A percentile compares a stretch with the other conserved stretches of the same genome.
These are phyloP conservation scores for Chaetomidium leptoderma DNA, from an alignment of 495 filamentous ascomycete species.

Conservation along the genomic window DNA sequence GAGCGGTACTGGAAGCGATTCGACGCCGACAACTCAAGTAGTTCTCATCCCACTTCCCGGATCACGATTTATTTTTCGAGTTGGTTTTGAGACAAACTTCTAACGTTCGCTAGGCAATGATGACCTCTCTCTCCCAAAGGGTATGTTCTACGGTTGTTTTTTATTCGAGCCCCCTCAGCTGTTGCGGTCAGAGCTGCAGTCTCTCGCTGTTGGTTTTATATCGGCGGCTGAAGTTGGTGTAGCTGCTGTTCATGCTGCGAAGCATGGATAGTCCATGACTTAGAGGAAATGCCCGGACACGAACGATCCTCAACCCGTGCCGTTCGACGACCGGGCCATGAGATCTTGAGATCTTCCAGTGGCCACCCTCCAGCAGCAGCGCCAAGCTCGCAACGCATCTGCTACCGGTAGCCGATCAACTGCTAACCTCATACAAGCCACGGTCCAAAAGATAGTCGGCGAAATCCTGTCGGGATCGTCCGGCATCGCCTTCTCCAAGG, in stretches of 20 bases:
- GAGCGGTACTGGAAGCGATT: constrained; percentile 10
- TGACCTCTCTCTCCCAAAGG: constrained; percentile 92
- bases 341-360: neutral
- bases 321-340: neutral
- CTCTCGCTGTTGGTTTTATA: constrained; percentile 1
- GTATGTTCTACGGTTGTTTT: constrained; percentile 40
- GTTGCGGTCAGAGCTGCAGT: constrained; percentile 1
- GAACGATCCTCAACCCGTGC: neutral
- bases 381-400: neutral
- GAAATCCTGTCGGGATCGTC: constrained; percentile 78
- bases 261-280: neutral
- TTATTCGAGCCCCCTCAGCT: neutral
- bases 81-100: constrained; percentile 13
- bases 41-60: neutral
- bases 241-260: constrained; percentile 3
- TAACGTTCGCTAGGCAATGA: constrained; percentile 61
- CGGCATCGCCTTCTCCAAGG: constrained; percentile 72
- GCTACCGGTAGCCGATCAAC: neutral
- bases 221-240: constrained; percentile 5
- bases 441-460: constrained; percentile 94
- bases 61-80: neutral
- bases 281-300: neutral
- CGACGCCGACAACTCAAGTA: constrained; percentile 1
- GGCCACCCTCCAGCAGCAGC: neutral
- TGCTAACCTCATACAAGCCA: constrained; percentile 54